Evolutionary conservation across 805 yeast genomes (phyloP), one percentile per base, ranked within the genome.

Genomic region (Wickerhamomyces kurtzmanii): DNA sequence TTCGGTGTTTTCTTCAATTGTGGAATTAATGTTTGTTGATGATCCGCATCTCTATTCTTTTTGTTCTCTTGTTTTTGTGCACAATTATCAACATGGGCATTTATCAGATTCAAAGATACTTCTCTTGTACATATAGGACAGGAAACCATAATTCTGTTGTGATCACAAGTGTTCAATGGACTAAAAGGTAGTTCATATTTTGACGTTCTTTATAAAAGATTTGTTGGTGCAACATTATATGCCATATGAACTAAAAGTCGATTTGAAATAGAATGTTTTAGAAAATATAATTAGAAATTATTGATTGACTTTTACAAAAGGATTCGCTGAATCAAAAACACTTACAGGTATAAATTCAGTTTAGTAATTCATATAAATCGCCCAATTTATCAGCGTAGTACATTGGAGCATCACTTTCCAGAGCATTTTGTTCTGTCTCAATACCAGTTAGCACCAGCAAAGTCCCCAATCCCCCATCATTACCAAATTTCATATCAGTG

Each of bases 401-500:
- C 11, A 75, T 69, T 7, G 96, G 95, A 12, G 59, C 55, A 15
- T 55, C 55, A 16, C 51, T 49, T 8, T 53, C 58, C 30, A 59
- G 39, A 3, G 82, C 77, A 15, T 65, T 62, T 23, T 66, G 73
- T 40, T 80, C 87, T 2, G 76, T 74, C 47, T 87, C 96, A 35
- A 91, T 86, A 24, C 98, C 98, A 2, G 93, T 81, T 31, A 91
- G 66, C 3, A 91, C 98, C 41, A 91, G 61, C 32, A 91, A 54
- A 2, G 97, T 87, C 31, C 78, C 86, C 24, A 91, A 64, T 2
- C 91, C 91, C 29, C 95, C 94, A 33, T 75, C 77, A 31, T 71
- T 64, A 24, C 97, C 98, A 53, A 91, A 91, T 47, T 69, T 71
- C 76, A 91, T 89, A 46, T 91, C 98, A 1, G 98, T 91, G 52